phyloP scores from a whole-genome alignment of 495 filamentous ascomycete species.

The Daldinia concentrica region DNA sequence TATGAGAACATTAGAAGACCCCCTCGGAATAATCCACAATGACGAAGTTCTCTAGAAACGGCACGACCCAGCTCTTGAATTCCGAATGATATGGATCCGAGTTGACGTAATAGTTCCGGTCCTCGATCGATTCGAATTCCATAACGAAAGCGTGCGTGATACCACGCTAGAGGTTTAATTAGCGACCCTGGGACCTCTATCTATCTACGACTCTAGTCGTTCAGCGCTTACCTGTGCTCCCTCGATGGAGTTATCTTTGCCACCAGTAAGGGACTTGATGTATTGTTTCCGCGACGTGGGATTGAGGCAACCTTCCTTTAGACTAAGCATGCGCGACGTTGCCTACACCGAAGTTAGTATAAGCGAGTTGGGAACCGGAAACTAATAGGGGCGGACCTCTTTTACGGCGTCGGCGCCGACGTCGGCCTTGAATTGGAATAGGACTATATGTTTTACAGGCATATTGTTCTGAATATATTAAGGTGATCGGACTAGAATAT shows the following conservation, averaged over 20 bases:
- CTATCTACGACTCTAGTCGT: background rate
- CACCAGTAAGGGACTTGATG: conserved; percentile 66
- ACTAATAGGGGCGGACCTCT: conserved; percentile 53
- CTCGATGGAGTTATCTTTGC: conserved; percentile 71
- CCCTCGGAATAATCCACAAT: conserved; percentile 56
- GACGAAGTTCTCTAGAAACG: conserved; percentile 50
- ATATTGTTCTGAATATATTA: conserved; percentile 45
- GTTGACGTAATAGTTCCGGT: conserved; percentile 65
- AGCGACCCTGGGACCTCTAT: conserved; percentile 4
- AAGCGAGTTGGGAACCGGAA: background rate
- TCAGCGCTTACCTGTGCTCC: conserved; percentile 63
- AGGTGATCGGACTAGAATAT: background rate
- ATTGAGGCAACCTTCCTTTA: conserved; percentile 59
- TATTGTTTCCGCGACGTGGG: conserved; percentile 63
- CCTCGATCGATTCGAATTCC: conserved; percentile 66
- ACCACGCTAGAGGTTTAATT: conserved; percentile 51
- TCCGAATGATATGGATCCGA: conserved; percentile 60
- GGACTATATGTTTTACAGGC: conserved; percentile 67
- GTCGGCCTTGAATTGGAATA: conserved; percentile 68
- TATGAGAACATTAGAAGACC: conserved; percentile 6
- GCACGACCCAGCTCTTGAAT: conserved; percentile 53
- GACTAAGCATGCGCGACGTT: conserved; percentile 42
- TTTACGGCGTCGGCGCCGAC: conserved; percentile 52
- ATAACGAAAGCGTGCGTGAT: conserved; percentile 69
- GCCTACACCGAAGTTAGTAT: conserved; percentile 30